Base-by-base conservation (phyloP, 2,329 filamentous ascomycete species). In the Penicillium griseofulvum region DNA sequence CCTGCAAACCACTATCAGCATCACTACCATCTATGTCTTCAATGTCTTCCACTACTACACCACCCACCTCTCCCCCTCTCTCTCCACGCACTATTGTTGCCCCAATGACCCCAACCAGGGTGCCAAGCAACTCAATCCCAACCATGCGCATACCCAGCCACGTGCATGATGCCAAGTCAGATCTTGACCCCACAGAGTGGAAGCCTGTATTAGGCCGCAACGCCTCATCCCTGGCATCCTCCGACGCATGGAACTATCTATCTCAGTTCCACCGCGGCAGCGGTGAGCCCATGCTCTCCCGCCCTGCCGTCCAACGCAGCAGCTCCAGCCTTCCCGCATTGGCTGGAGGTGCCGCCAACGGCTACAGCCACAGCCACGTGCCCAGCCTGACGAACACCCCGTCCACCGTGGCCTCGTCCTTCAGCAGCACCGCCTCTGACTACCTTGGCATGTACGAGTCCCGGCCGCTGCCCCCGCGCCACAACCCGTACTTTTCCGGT, bases 111-210 rank as follows among this genome's bases (percentile, higher is more conserved):
- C 69, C 74, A 29, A 75, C 73, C 26, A 62, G 64, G 45, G 58
- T 60, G 31, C 65, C 65, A 31, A 50, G 48, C 16, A 33, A 49
- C 34, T 14, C 37, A 26, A 43, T 44, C 45, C 62, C 65, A 9
- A 31, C 61, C 49, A 58, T 66, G 60, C 68, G 73, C 69, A 78
- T 78, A 77, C 70, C 73, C 42, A 52, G 63, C 55, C 66, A 73
- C 55, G 45, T 67, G 42, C 71, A 76, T 57, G 66, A 73, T 45
- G 63, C 62, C 69, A 73, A 70, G 50, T 66, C 75, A 61, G 77
- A 79, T 77, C 73, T 76, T 57, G 77, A 79, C 66, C 77, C 77
- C 49, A 76, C 76, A 47, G 76, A 79, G 70, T 79, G 77, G 77
- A 79, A 79, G 69, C 77, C 77, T 22, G 72, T 76, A 66, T 71